Base-by-base conservation (phyloP, 148 eudicot genomes). In the Rhododendron simsii region DNA sequence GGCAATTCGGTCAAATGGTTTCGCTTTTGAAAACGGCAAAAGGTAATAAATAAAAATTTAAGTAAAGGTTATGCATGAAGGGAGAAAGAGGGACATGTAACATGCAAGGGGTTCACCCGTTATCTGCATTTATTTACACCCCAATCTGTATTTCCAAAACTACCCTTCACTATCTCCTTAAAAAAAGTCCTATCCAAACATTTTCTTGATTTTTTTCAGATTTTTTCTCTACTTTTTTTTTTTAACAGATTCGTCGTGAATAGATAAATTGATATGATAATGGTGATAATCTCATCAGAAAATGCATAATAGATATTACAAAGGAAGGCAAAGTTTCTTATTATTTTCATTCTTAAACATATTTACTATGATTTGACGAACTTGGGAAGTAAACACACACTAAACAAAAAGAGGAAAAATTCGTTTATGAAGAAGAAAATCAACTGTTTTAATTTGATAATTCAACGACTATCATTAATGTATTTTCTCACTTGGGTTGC, bases 21-120 rank as follows among this genome's bases (percentile, higher is more conserved):
- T 79, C 33, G 69, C 79, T 23, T 82, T 50, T 37, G 35, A 81
- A 85, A 89, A 89, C 89, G 89, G 87, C 86, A 90, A 86, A 44
- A 3, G 20, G 77, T 47, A 88, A 85, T 84, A 5, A 88, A 55
- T 84, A 41, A 44, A 57, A 77, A 59, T 55, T 15, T 47, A 69
- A 61, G 12, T 82, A 67, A 78, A 63, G 28, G 35, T 44, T 57
- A 55, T 57, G 83, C 50, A 82, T 76, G 85, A 79, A 80, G 75
- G 75, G 69, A 45, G 87, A 63, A 63, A 85, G 87, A 78, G 77
- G 77, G n/a, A 71, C 65, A 84, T 75, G 88, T 84, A 86, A 88
- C 90, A 90, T 86, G 88, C 85, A 39, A 84, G 41, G 21, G 48
- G 44, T 86, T 85, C 74, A 80, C 86, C 87, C 30, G 83, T 79